Conservation (phyloP, 352 stramenopile genomes). For the Hyaloperonospora arabidopsidis region DNA sequence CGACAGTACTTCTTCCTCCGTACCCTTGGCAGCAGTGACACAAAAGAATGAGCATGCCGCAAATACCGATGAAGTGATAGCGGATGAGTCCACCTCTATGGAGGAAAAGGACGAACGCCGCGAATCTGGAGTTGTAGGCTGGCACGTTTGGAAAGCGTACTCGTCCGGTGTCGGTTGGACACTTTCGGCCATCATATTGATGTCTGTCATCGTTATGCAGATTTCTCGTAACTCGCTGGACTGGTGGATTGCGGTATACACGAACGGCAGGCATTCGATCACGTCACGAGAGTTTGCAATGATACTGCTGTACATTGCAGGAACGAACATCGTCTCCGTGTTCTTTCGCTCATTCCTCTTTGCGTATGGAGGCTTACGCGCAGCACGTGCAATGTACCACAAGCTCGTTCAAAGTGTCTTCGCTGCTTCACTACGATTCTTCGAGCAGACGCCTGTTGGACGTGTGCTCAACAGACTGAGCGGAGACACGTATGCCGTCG, state of each 20-base stretch:
- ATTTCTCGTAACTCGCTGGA: constrained; percentile 66
- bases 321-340: constrained; percentile 56
- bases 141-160: constrained; percentile 61
- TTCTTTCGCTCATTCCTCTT: constrained; percentile 81
- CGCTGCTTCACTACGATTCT: constrained; percentile 51
- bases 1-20: not conserved
- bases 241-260: constrained; percentile 82
- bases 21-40: not conserved
- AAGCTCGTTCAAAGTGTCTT: constrained; percentile 51
- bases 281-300: constrained; percentile 42
- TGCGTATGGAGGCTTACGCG: constrained; percentile 64
- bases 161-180: constrained; percentile 39
- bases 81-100: constrained; percentile 6
- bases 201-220: constrained; percentile 67
- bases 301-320: constrained; percentile 55
- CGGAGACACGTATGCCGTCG: constrained; percentile 73
- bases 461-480: constrained; percentile 76
- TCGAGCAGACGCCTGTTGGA: constrained; percentile 55
- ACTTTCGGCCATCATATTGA: constrained; percentile 39
- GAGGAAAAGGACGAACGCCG: constrained; percentile 50
- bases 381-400: constrained; percentile 54
- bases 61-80: constrained; percentile 4
- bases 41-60: not conserved
- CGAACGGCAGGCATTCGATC: constrained; percentile 49
- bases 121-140: constrained; percentile 43